Evolutionary conservation across 2,329 filamentous ascomycete species (phyloP).

Genomic region (Sordariomycetes sp.): DNA sequence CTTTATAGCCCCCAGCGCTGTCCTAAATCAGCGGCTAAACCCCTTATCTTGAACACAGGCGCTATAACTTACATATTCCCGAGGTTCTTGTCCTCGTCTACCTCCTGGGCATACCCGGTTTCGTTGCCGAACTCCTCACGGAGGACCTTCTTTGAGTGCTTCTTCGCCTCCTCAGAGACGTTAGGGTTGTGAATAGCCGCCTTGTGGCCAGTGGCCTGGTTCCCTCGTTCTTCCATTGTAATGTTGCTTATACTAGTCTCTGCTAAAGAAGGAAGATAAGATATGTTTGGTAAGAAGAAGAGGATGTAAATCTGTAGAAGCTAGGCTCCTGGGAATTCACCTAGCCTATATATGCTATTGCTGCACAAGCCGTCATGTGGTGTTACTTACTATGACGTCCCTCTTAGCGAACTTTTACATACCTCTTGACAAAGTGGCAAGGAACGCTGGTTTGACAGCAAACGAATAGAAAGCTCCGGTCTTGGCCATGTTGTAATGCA

Average conservation of each 20-base stretch:
- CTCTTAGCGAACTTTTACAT: neutral
- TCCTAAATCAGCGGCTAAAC: constrained; percentile 18
- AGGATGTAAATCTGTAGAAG: neutral
- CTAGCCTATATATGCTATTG: neutral
- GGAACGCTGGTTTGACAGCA: neutral
- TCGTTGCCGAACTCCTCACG: constrained; percentile 34
- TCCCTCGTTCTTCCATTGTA: constrained; percentile 2
- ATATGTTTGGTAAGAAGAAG: neutral
- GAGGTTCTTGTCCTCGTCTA: constrained; percentile 36
- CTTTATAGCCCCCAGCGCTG: neutral
- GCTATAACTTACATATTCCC: constrained; percentile 35
- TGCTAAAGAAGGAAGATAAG: neutral
- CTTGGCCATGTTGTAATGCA: neutral
- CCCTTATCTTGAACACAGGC: neutral
- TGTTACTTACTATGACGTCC: neutral
- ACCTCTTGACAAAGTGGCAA: neutral
- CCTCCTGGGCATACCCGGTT: constrained; percentile 20
- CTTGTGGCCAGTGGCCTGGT: constrained; percentile 43
- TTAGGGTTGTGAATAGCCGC: constrained; percentile 47
- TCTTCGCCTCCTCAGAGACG: constrained; percentile 42
- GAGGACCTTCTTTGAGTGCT: constrained; percentile 41
- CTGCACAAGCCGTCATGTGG: neutral
- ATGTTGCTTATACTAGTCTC: neutral
- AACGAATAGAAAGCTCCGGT: neutral
- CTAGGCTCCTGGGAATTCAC: neutral